Evolutionary conservation across 345 rosid species (phyloP), one percentile per base, ranked within the genome.

Genomic region (Rhizophora mangle): DNA sequence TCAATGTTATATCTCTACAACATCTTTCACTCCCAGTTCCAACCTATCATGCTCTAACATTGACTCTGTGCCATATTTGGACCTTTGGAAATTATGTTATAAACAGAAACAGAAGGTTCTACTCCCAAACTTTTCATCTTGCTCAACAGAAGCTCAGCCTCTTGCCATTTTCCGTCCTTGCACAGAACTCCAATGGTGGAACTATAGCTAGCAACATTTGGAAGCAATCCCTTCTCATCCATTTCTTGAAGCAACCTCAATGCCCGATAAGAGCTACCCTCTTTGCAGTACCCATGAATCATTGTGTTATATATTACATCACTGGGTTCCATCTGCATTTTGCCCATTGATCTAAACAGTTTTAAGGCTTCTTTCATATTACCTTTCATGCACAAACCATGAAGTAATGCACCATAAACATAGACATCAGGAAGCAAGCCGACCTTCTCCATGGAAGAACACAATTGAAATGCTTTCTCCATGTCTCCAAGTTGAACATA

Each of bases 201-300:
- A 65, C 80, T 76, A 72, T 80, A 89, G 83, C 92, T 88, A 67
- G 89, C 86, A 26, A 85, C 65, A 76, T 88, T 89, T 13, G 96
- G 92, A 74, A 78, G 78, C 77, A 89, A 56, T 61, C 81, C 68
- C 60, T 66, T 79, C 63, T 79, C 82, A 26, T 71, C 76, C 97
- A 93, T 93, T 73, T 86, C 96, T 60, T 67, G 49, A 3, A 85
- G 32, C 77, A 93, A 62, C 76, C 80, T 86, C 79, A 93, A 63
- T 34, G 92, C 96, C 76, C 80, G 84, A 72, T 74, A 91, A 0
- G 87, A 82, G 79, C 81, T 86, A 53, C 87, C 88, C 70, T 91
- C 94, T 43, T 79, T 88, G 68, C 96, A 87, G 68, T 93, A 93
- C 10, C 96, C 91, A 13, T 75, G 76, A 62, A 93, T 88, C 89